Conservation (phyloP, 352 stramenopile species). For the Globisporangium sylvaticum region DNA sequence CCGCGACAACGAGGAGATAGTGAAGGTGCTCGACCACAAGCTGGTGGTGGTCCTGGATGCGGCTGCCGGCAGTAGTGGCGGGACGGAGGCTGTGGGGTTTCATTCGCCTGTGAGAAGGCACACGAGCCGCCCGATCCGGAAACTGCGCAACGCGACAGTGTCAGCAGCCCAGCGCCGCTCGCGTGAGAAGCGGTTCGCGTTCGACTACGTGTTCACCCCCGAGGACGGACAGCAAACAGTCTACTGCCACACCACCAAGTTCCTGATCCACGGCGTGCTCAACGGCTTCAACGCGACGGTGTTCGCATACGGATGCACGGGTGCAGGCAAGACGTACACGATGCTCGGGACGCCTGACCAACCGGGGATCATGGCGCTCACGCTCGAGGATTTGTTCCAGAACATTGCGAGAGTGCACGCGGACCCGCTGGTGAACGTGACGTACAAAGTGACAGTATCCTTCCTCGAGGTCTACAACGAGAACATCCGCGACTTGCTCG, state of each 20-base stretch:
- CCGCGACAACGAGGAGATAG: constrained; percentile 62
- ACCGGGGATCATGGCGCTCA: constrained; percentile 87
- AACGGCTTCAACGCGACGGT: constrained; percentile 90
- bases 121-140: constrained; percentile 26
- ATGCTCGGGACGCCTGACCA: constrained; percentile 85
- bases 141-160: constrained; percentile 32
- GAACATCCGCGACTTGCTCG: constrained; percentile 89
- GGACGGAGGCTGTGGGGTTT: not conserved
- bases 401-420: constrained; percentile 47
- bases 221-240: constrained; percentile 69
- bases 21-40: constrained; percentile 81
- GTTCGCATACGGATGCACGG: constrained; percentile 90
- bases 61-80: not conserved
- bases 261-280: constrained; percentile 84
- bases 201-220: constrained; percentile 85
- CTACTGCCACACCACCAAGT: constrained; percentile 86
- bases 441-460: constrained; percentile 77
- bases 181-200: constrained; percentile 84
- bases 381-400: constrained; percentile 82
- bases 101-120: constrained; percentile 19
- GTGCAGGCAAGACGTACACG: constrained; percentile 89
- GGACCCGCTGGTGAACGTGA: constrained; percentile 25
- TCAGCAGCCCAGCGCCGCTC: constrained; percentile 23
- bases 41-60: constrained; percentile 84
- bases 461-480: constrained; percentile 94